Evolutionary conservation across 2,329 filamentous ascomycete genomes (phyloP).

Genomic region (Talaromyces verruculosus): DNA sequence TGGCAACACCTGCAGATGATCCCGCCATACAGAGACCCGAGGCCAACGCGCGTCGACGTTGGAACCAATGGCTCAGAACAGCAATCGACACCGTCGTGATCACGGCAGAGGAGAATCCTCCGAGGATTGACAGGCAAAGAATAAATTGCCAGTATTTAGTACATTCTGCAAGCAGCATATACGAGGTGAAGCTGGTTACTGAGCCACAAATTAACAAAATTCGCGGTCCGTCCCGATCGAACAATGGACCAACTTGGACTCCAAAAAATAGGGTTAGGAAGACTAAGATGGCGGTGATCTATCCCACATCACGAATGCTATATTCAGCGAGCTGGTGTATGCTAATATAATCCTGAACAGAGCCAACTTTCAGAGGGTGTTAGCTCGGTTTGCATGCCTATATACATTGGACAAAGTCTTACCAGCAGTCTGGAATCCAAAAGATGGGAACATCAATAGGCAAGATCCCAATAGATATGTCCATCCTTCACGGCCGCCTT

Average conservation of each 20-base stretch:
- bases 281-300: slow-evolving; percentile 51
- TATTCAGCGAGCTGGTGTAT: slow-evolving; percentile 47
- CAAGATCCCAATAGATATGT: slow-evolving; percentile 36
- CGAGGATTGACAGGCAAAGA: slow-evolving; percentile 39
- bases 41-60: slow-evolving; percentile 38
- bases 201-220: slow-evolving; percentile 43
- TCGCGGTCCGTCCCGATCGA: slow-evolving; percentile 50
- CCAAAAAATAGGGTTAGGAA: slow-evolving; percentile 49
- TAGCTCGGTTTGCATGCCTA: neutral
- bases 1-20: slow-evolving; percentile 39
- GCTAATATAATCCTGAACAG: slow-evolving; percentile 50
- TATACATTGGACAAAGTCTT: slow-evolving; percentile 1
- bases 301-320: slow-evolving; percentile 49
- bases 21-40: slow-evolving; percentile 44
- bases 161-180: slow-evolving; percentile 51
- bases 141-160: slow-evolving; percentile 52
- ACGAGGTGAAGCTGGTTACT: slow-evolving; percentile 39
- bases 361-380: slow-evolving; percentile 39
- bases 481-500: slow-evolving; percentile 34
- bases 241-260: slow-evolving; percentile 51
- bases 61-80: slow-evolving; percentile 45
- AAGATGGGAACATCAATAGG: slow-evolving; percentile 41
- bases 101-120: slow-evolving; percentile 37
- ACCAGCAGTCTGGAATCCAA: slow-evolving; percentile 49
- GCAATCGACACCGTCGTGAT: slow-evolving; percentile 41